phyloP scores from a whole-genome alignment of 441 rosid species.

The Macaranga tanarius region DNA sequence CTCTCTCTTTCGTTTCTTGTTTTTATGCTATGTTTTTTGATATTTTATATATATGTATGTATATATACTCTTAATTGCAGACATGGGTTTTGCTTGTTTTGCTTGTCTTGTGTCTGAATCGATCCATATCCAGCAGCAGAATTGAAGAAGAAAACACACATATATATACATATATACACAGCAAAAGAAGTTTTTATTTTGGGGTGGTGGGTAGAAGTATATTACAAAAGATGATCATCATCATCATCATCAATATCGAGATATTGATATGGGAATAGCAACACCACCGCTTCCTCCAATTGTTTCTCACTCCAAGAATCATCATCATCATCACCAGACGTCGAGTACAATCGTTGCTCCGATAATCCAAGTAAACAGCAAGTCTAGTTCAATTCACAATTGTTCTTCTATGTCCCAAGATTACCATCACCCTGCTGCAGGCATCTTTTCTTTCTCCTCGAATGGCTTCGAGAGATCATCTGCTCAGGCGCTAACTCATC shows the following conservation, averaged over 20 bases:
- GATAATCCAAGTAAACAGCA: conserved; percentile 7
- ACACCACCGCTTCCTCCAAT: conserved; percentile 37
- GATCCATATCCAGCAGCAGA: conserved; percentile 24
- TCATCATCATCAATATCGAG: conserved; percentile 40
- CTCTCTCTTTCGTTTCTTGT: conserved; percentile 2
- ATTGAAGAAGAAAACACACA: not conserved
- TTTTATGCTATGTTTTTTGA: conserved; percentile 19
- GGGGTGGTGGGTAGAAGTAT: not conserved
- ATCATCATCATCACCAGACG: conserved; percentile 8
- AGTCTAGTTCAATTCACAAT: conserved; percentile 22
- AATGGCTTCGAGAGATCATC: conserved; percentile 68
- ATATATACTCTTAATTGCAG: not conserved
- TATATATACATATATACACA: too few relatives aligned
- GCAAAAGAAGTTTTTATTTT: not conserved
- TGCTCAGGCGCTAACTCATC: conserved; percentile 34
- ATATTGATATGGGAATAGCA: conserved; percentile 74
- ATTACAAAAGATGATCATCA: conserved; percentile 24
- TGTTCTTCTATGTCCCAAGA: conserved; percentile 81
- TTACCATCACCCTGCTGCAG: conserved; percentile 46
- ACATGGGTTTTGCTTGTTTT: conserved; percentile 14
- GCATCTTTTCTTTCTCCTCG: conserved; percentile 70
- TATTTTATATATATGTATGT: not conserved
- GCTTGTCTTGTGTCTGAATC: conserved; percentile 23
- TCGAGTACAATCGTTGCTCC: not conserved
- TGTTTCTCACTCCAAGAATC: conserved; percentile 32